Evolutionary conservation across 2,329 filamentous ascomycete species (phyloP).

Genomic region (Arthroderma sp.): DNA sequence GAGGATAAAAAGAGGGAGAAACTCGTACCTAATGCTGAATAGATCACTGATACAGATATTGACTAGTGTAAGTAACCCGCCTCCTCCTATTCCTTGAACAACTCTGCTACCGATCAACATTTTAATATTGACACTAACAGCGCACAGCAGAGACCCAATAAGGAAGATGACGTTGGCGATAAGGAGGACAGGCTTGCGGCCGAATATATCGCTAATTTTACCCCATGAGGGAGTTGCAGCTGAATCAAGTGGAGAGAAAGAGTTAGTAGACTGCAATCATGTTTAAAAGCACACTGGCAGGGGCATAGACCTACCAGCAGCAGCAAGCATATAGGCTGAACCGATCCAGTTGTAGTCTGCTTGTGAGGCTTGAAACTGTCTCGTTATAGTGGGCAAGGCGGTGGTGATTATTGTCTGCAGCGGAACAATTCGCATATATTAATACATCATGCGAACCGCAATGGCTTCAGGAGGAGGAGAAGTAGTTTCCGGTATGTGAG

Average conservation of each 20-base stretch:
- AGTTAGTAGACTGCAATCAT: not conserved
- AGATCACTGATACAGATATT: constrained; percentile 53
- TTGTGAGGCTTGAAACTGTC: constrained; percentile 19
- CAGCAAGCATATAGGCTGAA: constrained; percentile 22
- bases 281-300: constrained; percentile 4
- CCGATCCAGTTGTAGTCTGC: constrained; percentile 27
- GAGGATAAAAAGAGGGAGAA: not conserved
- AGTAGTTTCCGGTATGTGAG: constrained; percentile 1
- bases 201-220: constrained; percentile 54
- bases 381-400: constrained; percentile 22
- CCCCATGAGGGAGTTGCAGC: constrained; percentile 40
- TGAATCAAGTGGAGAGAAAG: not conserved
- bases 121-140: constrained; percentile 42
- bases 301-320: constrained; percentile 16
- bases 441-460: not conserved
- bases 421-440: not conserved
- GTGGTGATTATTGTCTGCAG: constrained; percentile 22
- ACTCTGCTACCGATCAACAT: constrained; percentile 51
- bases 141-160: constrained; percentile 48
- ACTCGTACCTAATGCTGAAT: constrained; percentile 42
- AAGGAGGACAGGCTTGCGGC: constrained; percentile 50
- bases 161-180: constrained; percentile 50
- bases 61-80: constrained; percentile 50
- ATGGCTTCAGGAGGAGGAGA: not conserved
- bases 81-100: constrained; percentile 51